Conservation (phyloP, 2,329 filamentous ascomycete genomes). For the Coniochaeta sp. region DNA sequence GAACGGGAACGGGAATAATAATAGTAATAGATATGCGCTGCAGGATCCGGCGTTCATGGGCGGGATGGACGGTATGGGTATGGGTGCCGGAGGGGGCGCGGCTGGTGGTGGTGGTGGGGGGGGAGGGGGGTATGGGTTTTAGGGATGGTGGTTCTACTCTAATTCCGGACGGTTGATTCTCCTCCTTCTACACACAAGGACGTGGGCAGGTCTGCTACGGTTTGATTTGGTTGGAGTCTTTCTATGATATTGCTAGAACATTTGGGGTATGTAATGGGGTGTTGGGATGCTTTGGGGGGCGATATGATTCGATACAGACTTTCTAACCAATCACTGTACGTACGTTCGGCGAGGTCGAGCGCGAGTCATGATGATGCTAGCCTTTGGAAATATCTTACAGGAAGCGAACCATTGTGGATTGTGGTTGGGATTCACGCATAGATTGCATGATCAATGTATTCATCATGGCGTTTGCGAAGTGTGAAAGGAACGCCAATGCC, state of each 20-base stretch:
- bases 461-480: too few relatives aligned
- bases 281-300: background rate
- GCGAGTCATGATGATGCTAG: too few relatives aligned
- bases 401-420: too few relatives aligned
- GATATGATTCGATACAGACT: too few relatives aligned
- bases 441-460: too few relatives aligned
- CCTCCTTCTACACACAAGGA: background rate
- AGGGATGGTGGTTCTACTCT: background rate
- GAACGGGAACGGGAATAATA: too few relatives aligned
- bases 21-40: slow-evolving; percentile 18
- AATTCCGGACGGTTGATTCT: too few relatives aligned
- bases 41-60: background rate
- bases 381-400: too few relatives aligned
- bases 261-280: background rate
- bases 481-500: too few relatives aligned
- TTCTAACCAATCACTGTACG: too few relatives aligned
- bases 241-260: background rate
- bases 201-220: background rate
- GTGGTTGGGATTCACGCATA: too few relatives aligned
- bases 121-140: background rate
- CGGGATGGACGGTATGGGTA: background rate
- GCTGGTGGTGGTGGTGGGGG: background rate
- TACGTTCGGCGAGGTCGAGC: too few relatives aligned
- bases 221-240: background rate
- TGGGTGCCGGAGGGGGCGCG: background rate